Evolutionary conservation across 208 protist species (phyloP), one percentile per base, ranked within the genome.

Genomic region (Leishmania martiniquensis): DNA sequence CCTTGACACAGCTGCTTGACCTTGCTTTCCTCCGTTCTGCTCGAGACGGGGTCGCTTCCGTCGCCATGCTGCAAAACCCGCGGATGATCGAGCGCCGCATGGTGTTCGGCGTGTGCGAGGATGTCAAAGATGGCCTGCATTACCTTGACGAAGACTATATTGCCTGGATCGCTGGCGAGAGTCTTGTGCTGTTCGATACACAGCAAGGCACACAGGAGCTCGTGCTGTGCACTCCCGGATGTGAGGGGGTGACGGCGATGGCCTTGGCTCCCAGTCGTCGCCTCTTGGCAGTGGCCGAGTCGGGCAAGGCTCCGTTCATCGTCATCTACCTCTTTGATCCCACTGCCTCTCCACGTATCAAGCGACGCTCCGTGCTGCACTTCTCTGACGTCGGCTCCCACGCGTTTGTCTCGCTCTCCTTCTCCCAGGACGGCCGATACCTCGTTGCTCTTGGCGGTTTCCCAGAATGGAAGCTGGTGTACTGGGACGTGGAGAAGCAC

Each of bases 111-210:
- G 85, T 98, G 10, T 92, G 96, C 60, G 91, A 96, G 70, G 94
- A 97, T 51, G 97, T 99, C 39, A 89, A 89, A 81, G 95, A 98
- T 74, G 98, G 97, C 67, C 81, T 98, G 45, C 93, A 96, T 76
- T 99, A 98, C 83, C 83, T 99, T 7, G 95, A 99, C 77, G 97
- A 99, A 51, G 91, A 91, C 75, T 98, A 93, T 68, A 90, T 97
- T 39, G 83, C 98, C 25, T 99, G 97, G 94, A 93, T 98, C 7
- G 89, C 91, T 13, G 98, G 97, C 9, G 88, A 95, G 84, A 98
- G 91, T 76, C 82, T 98, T 6, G 90, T 98, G 45, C 81, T 99
- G 55, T 89, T 98, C 78, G 98, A 99, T 72, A 96, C 90, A 32
- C 96, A 99, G 72, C 81, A 95, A 42, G 93, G 89, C 47, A 91